Evolutionary conservation across 1,139 yeast species (phyloP).

Genomic region (Taiozyma sp.): DNA sequence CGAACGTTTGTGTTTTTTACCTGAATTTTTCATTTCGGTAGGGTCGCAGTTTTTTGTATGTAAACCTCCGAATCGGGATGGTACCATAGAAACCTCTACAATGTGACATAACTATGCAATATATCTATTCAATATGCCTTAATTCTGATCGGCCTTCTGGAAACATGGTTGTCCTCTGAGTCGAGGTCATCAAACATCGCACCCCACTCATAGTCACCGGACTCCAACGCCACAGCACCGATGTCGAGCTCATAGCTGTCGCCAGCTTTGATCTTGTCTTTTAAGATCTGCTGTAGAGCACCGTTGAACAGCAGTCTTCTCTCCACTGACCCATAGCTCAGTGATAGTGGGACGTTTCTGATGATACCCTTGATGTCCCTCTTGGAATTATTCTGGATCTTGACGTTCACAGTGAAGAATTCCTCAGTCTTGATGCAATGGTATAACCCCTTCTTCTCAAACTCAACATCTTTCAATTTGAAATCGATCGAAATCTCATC

Average conservation of each 20-base stretch:
- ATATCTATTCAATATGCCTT: slow-evolving; percentile 21
- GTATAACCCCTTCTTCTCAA: slow-evolving; percentile 13
- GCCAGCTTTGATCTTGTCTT: slow-evolving; percentile 38
- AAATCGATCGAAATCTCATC: slow-evolving; percentile 42
- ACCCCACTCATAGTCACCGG: slow-evolving; percentile 82
- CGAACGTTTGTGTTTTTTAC: not conserved
- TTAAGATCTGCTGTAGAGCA: slow-evolving; percentile 50
- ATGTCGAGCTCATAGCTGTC: slow-evolving; percentile 36
- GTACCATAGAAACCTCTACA: not conserved
- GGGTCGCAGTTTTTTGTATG: not conserved
- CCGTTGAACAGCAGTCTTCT: slow-evolving; percentile 60
- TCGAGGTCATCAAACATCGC: slow-evolving; percentile 51
- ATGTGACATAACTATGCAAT: not conserved
- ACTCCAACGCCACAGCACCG: slow-evolving; percentile 58
- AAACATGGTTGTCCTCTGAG: slow-evolving; percentile 27
- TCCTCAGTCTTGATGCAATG: slow-evolving; percentile 36
- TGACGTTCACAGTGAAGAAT: slow-evolving; percentile 45
- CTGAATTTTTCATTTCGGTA: not conserved
- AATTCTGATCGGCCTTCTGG: slow-evolving; percentile 30
- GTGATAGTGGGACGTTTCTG: slow-evolving; percentile 58
- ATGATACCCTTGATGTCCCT: slow-evolving; percentile 48
- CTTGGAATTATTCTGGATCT: slow-evolving; percentile 41
- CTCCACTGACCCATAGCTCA: slow-evolving; percentile 35
- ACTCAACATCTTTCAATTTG: slow-evolving; percentile 23
- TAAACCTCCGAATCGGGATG: not conserved